Evolutionary conservation across 257 asterid genomes (phyloP).

Genomic region (Jasminum sambac): DNA sequence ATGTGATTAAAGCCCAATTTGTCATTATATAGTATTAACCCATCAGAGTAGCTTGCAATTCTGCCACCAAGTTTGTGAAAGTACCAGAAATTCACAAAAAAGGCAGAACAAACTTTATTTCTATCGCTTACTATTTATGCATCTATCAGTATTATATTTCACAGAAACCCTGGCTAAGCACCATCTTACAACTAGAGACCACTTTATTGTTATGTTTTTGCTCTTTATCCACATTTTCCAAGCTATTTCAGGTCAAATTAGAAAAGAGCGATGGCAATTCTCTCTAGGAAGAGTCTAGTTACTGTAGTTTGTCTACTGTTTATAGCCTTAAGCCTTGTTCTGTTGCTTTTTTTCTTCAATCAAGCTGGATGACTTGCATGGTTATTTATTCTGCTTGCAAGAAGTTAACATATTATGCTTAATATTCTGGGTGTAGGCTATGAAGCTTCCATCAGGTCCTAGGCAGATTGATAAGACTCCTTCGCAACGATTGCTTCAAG

Average conservation of each 20-base stretch:
- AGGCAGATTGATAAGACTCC: constrained; percentile 71
- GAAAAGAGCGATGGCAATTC: neutral
- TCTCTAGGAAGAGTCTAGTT: neutral
- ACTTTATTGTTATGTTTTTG: neutral
- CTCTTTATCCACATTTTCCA: neutral
- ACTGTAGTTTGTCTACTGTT: constrained; percentile 2
- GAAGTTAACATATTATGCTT: constrained; percentile 18
- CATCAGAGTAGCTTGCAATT: neutral
- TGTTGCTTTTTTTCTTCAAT: constrained; percentile 4
- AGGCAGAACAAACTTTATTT: neutral
- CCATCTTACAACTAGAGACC: neutral
- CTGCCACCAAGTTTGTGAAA: neutral
- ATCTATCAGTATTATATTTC: neutral
- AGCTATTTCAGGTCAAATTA: neutral
- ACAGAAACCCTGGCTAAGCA: neutral
- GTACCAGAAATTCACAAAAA: neutral
- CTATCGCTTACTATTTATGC: neutral
- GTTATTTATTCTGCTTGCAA: constrained; percentile 10
- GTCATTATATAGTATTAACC: neutral
- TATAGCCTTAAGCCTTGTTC: constrained; percentile 14
- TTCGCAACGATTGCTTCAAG: constrained; percentile 83
- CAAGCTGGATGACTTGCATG: constrained; percentile 4
- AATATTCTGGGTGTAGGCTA: constrained; percentile 50
- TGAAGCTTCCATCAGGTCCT: constrained; percentile 63
- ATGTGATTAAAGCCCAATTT: neutral